phyloP scores from a whole-genome alignment of 306 rosid species.

The Lathyrus aphaca region DNA sequence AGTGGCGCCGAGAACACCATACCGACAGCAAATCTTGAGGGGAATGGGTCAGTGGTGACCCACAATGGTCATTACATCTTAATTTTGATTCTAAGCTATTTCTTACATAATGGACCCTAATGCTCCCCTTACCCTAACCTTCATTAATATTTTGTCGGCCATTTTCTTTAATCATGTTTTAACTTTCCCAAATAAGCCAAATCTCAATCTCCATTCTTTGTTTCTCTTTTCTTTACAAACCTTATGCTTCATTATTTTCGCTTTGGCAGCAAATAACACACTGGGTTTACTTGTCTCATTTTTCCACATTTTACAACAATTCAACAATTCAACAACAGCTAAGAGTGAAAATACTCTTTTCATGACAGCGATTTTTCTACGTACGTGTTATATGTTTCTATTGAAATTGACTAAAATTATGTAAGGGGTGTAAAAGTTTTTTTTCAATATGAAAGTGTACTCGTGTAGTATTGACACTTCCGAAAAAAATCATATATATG shows the following conservation, averaged over 20 bases:
- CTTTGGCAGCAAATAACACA: not conserved
- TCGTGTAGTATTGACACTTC: too few relatives aligned
- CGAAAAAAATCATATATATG: too few relatives aligned
- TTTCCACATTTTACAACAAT: not conserved
- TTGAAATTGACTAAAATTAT: not conserved
- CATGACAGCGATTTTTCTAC: not conserved
- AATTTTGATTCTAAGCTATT: slow-evolving; percentile 37
- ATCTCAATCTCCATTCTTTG: slow-evolving; percentile 26
- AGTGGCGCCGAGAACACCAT: slow-evolving; percentile 36
- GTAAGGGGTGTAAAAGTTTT: not conserved
- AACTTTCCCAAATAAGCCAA: slow-evolving; percentile 21
- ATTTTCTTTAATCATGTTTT: slow-evolving; percentile 39
- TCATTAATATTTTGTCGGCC: slow-evolving; percentile 56
- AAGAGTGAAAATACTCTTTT: not conserved
- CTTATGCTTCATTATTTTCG: slow-evolving; percentile 6
- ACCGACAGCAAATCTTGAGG: slow-evolving; percentile 70
- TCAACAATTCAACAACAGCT: not conserved
- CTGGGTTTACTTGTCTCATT: not conserved
- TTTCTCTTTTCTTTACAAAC: not conserved
- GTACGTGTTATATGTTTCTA: not conserved
- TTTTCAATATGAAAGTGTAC: too few relatives aligned
- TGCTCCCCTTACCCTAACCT: slow-evolving; percentile 50
- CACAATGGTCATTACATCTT: slow-evolving; percentile 50
- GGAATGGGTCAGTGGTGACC: slow-evolving; percentile 60
- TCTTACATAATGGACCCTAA: slow-evolving; percentile 54